Evolutionary conservation across 208 protist species (phyloP).

Genomic region (Phytomonas francai): DNA sequence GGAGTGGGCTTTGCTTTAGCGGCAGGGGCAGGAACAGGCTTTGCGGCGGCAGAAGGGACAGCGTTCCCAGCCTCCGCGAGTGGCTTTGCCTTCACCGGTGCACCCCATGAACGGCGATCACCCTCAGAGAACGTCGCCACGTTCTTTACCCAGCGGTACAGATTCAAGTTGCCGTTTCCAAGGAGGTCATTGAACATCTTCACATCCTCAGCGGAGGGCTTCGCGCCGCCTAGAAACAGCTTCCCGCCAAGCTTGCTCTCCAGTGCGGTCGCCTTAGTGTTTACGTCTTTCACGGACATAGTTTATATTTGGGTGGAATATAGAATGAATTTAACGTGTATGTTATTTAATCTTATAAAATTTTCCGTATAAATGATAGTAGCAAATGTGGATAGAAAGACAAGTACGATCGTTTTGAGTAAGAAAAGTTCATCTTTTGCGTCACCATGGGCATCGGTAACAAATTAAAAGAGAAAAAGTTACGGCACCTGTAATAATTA

Average conservation of each 20-base stretch:
- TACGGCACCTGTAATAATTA: not conserved
- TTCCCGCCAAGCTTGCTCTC: constrained; percentile 50
- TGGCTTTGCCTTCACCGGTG: constrained; percentile 42
- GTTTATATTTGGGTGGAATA: not conserved
- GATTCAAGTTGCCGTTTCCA: constrained; percentile 30
- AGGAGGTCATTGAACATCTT: constrained; percentile 66
- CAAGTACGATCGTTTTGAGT: not conserved
- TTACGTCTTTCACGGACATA: constrained; percentile 58
- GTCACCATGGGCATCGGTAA: not conserved
- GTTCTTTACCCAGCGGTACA: constrained; percentile 73
- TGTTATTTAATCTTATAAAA: not conserved
- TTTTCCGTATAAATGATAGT: not conserved
- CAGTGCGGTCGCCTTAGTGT: constrained; percentile 40
- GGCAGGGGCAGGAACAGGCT: constrained; percentile 10
- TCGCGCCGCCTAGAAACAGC: constrained; percentile 56
- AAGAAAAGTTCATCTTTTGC: not conserved
- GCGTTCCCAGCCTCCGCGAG: constrained; percentile 3
- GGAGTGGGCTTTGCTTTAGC: constrained; percentile 11
- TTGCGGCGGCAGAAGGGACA: constrained; percentile 12
- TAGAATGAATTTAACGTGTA: not conserved
- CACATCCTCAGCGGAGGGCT: constrained; percentile 60
- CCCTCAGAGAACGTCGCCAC: constrained; percentile 54
- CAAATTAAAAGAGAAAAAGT: not conserved
- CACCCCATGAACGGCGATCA: constrained; percentile 43
- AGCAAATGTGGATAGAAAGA: not conserved